Evolutionary conservation across 73 alveolate genomes (phyloP).

Genomic region (Uronychia setigera): DNA sequence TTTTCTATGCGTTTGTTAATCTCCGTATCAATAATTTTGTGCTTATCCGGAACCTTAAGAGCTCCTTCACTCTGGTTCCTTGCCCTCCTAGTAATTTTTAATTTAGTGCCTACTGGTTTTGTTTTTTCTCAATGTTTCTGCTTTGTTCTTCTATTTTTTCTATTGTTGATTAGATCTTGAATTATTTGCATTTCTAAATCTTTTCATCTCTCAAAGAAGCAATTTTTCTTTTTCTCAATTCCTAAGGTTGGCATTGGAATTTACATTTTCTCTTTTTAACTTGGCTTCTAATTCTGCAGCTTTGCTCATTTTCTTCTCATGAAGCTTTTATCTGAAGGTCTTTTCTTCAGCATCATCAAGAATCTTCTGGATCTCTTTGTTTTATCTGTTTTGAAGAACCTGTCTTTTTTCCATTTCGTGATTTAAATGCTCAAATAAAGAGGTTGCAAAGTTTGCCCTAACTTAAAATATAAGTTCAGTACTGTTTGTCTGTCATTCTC

Average conservation of each 20-base stretch:
- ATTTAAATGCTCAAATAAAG: neutral
- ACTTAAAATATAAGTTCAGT: neutral
- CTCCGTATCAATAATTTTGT: neutral
- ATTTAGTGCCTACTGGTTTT: neutral
- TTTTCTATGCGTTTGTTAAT: neutral
- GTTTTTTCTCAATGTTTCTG: neutral
- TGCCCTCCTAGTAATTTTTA: too few relatives aligned
- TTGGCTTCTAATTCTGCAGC: neutral
- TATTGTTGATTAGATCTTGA: neutral
- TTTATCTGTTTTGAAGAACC: neutral
- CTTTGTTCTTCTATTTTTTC: conserved; percentile 9
- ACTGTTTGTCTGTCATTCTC: neutral
- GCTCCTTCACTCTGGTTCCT: neutral
- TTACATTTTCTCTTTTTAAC: neutral
- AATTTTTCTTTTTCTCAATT: conserved; percentile 5
- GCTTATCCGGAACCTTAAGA: neutral
- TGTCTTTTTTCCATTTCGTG: neutral
- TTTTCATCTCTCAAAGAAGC: neutral
- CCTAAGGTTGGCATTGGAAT: conserved; percentile 4
- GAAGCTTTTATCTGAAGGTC: neutral
- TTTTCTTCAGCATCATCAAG: neutral
- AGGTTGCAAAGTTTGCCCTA: neutral
- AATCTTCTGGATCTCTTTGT: neutral
- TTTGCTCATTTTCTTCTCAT: neutral
- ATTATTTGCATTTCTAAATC: conserved; percentile 10